Conservation (phyloP, 331 rosid species). For the Cydonia oblonga region DNA sequence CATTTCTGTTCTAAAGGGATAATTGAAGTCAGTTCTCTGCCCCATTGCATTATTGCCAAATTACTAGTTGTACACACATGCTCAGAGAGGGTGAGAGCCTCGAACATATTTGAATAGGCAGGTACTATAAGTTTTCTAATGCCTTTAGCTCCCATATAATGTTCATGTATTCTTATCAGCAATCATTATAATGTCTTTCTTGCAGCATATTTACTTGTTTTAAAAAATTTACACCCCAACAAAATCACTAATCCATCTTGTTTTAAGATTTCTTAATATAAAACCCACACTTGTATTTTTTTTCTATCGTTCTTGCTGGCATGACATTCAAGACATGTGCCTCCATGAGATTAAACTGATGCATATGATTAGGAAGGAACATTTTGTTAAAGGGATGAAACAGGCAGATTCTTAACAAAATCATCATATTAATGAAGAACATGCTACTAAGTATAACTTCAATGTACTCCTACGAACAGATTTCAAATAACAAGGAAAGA, state of each 20-base stretch:
- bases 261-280: background rate
- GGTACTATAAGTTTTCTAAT: too few species aligned
- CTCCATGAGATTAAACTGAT: background rate
- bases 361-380: background rate
- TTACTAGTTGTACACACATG: too few species aligned
- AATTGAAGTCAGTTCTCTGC: background rate
- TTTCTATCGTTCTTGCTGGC: too few species aligned
- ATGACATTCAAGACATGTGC: background rate
- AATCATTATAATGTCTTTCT: background rate
- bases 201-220: background rate
- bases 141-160: background rate
- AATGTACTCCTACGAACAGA: background rate
- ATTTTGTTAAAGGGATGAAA: background rate
- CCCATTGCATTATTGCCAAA: background rate
- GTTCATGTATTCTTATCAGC: background rate
- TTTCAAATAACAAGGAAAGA: background rate
- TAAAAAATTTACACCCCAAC: background rate
- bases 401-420: background rate
- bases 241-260: background rate
- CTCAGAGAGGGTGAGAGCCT: too few species aligned
- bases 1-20: background rate
- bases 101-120: too few species aligned
- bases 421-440: background rate
- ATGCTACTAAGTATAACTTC: background rate
- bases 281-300: too few species aligned